A percentile compares a stretch with the other conserved stretches of the same genome.
phyloP scores from a whole-genome alignment of 306 rosid genomes.

The Glycine soja region DNA sequence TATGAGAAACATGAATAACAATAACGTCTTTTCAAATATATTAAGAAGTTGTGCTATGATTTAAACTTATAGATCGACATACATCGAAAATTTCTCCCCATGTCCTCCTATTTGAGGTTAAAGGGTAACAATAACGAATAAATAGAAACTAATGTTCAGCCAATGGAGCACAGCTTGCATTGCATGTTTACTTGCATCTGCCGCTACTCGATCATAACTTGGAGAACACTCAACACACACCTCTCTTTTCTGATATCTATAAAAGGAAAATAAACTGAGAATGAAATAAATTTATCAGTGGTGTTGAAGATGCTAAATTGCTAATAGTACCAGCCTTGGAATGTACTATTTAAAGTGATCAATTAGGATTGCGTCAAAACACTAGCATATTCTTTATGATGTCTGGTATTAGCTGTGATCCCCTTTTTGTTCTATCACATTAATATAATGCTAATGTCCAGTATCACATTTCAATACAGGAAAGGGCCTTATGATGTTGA shows the following conservation, averaged over 20 bases:
- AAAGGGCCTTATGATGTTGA: slow-evolving; percentile 7
- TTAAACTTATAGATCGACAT: not conserved
- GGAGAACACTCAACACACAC: not conserved
- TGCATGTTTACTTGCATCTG: not conserved
- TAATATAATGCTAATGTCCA: not conserved
- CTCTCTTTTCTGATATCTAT: not conserved
- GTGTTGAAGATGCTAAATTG: not conserved
- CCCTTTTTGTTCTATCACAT: slow-evolving; percentile 13
- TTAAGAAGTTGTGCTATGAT: not conserved
- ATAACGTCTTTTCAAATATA: too few species aligned
- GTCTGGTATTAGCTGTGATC: not conserved
- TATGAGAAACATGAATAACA: too few species aligned
- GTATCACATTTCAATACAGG: not conserved
- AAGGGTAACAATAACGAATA: not conserved
- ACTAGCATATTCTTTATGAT: not conserved
- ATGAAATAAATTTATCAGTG: not conserved
- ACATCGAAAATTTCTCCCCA: not conserved
- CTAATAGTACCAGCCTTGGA: not conserved
- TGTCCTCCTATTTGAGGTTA: slow-evolving; percentile 40
- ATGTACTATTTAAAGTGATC: slow-evolving; percentile 25
- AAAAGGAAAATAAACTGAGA: not conserved
- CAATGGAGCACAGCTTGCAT: not conserved
- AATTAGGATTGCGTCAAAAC: slow-evolving; percentile 21
- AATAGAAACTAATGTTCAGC: not conserved
- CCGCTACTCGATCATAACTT: too few species aligned